Base-by-base conservation (phyloP, 2,329 filamentous ascomycete genomes). In the Diaporthe sp. region DNA sequence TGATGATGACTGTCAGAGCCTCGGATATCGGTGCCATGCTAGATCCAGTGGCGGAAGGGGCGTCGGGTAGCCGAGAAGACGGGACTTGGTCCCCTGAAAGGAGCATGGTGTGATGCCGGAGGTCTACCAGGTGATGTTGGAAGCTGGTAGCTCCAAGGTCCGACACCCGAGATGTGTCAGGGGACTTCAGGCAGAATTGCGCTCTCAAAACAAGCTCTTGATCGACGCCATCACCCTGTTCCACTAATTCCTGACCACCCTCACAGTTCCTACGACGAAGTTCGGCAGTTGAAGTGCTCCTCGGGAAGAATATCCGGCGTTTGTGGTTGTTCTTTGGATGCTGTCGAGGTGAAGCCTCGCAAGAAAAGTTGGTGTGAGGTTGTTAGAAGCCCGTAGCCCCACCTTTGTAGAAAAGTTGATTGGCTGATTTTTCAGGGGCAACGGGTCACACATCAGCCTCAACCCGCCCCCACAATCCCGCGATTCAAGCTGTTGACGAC, bases 1-100 rank as follows among this genome's bases (percentile, higher is more conserved):
- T 90, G 77, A 91, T 85, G 65, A 90, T 85, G 69, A 88, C 79
- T 0, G 86, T 88, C 49, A 88, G 58, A 34, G 79, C 55, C 10
- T 78, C 74, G 58, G 74, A 59, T 44, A 74, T 58, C 34, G 68
- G 46, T 22, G 46, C 13, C 73, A 42, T 39, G n/a, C 39, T 28
- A n/a, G 39, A 34, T 70, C 42, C 69, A 17, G 76, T 17, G n/a
- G 62, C 62, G 10, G 44, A 46, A 51, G 75, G 71, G 46, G 70
- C 72, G 37, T 31, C 67, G 37, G 55, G 44, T 10, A 34, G 46
- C 61, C 34, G 65, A 55, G 34, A 28, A 46, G 55, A 46, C 37
- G 19, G 31, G 53, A 9, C 34, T 34, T 37, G 57, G 31, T 70
- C 55, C 49, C 44, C 58, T 28, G 42, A 37, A 12, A 49, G 13